Conservation (phyloP, 2,329 filamentous ascomycete genomes). For the Exophiala sp. region DNA sequence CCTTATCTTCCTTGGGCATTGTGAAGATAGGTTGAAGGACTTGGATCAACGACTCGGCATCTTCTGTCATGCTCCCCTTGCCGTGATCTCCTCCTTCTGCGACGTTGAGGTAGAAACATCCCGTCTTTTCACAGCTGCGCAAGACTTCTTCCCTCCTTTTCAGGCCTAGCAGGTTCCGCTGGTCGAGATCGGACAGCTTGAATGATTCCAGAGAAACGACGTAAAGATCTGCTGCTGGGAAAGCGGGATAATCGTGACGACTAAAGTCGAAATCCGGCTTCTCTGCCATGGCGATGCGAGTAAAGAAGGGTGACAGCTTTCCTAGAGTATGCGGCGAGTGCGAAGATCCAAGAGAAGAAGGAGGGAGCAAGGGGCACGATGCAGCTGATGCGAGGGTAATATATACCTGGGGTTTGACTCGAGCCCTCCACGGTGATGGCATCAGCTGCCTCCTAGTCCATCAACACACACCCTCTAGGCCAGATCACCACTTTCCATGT, state of each 20-base stretch:
- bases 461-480: too few species aligned
- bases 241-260: not conserved
- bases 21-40: not conserved
- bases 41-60: not conserved
- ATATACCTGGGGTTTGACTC: too few species aligned
- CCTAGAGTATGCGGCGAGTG: too few species aligned
- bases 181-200: not conserved
- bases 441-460: too few species aligned
- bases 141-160: not conserved
- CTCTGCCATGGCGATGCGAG: not conserved
- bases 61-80: not conserved
- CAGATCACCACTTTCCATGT: too few species aligned
- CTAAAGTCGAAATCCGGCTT: not conserved
- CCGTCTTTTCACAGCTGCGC: not conserved
- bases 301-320: too few species aligned
- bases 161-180: not conserved
- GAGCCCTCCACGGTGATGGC: too few species aligned
- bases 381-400: too few species aligned
- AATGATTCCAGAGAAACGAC: not conserved
- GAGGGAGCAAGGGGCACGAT: too few species aligned
- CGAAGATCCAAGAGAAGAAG: too few species aligned
- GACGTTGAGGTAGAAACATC: not conserved
- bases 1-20: not conserved
- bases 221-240: not conserved
- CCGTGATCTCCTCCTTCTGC: not conserved